Percentiles rank a stretch among this genome's conserved stretches.
phyloP scores from a whole-genome alignment of 2,329 filamentous ascomycete genomes.

The Ampelomyces quisqualis region DNA sequence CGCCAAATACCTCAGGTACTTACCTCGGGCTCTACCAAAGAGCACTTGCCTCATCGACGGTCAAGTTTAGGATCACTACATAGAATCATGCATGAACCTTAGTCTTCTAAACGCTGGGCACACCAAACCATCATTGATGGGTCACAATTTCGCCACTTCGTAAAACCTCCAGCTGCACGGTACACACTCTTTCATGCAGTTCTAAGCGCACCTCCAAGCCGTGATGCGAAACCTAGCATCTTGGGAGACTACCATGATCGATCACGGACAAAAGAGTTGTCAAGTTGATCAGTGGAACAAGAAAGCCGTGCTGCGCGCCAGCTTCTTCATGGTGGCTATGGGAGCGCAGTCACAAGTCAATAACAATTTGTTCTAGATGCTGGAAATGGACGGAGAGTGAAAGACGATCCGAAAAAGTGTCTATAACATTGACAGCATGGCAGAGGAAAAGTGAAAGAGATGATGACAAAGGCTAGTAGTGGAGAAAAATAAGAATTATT shows the following conservation, averaged over 20 bases:
- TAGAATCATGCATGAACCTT: conserved; percentile 13
- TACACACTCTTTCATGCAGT: conserved; percentile 16
- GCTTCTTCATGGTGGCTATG: conserved; percentile 29
- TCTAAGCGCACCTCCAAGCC: conserved; percentile 19
- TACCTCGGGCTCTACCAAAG: conserved; percentile 19
- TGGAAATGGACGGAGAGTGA: conserved; percentile 26
- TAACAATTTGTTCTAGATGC: conserved; percentile 39
- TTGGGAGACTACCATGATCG: conserved; percentile 23
- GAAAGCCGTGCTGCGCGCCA: conserved; percentile 23
- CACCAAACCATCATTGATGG: conserved; percentile 26
- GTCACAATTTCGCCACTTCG: conserved; percentile 34
- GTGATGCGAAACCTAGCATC: conserved; percentile 26
- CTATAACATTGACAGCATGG: conserved; percentile 39
- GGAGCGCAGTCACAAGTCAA: conserved; percentile 17
- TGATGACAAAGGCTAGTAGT: conserved; percentile 13
- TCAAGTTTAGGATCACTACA: conserved; percentile 5
- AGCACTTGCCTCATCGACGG: conserved; percentile 19
- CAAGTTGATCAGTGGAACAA: conserved; percentile 15
- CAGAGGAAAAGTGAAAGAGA: conserved; percentile 18
- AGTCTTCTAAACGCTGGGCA: conserved; percentile 19
- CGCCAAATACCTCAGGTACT: conserved; percentile 3
- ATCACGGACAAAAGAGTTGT: conserved; percentile 31
- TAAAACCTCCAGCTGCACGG: conserved; percentile 22
- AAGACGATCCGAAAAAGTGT: conserved; percentile 24
- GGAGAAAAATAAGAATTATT: not conserved